A percentile compares a stretch with the other conserved stretches of the same genome.
Evolutionary conservation across 192 early-diverging fungal genomes (phyloP).

Genomic region (Dimargaris cristalligena): DNA sequence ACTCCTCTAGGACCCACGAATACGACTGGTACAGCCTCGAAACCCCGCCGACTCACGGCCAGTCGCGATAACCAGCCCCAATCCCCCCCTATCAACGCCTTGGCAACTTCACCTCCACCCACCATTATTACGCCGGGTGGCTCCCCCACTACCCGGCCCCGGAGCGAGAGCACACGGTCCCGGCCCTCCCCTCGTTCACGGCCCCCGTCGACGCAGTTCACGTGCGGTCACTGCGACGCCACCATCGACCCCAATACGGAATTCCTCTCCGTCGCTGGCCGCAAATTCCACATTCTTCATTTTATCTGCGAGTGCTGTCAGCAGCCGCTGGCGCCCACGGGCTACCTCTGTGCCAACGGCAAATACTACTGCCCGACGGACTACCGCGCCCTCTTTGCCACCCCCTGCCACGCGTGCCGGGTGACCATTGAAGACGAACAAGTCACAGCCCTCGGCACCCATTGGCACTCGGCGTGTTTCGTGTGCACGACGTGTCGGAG

Average conservation of each 20-base stretch:
- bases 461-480: not conserved
- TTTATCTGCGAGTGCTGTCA: not conserved
- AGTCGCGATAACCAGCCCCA: no score
- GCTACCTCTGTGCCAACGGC: not conserved
- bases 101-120: not conserved
- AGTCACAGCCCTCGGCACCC: not conserved
- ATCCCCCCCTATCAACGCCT: not conserved
- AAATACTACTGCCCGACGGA: slow-evolving; percentile 4
- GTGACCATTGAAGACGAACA: not conserved
- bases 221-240: not conserved
- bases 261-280: not conserved
- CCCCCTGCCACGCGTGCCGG: not conserved
- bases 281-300: slow-evolving; percentile 1
- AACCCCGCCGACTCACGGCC: no score
- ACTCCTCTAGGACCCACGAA: no score
- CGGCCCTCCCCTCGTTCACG: no score
- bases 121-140: not conserved
- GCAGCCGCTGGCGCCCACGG: not conserved
- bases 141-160: not conserved
- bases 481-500: not conserved
- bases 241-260: not conserved
- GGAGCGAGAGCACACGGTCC: no score
- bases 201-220: not conserved
- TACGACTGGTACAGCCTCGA: no score
- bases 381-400: not conserved